Base-by-base conservation (phyloP, 202 grass and related monocot species). In the Bolboschoenoplectus hybrid region DNA sequence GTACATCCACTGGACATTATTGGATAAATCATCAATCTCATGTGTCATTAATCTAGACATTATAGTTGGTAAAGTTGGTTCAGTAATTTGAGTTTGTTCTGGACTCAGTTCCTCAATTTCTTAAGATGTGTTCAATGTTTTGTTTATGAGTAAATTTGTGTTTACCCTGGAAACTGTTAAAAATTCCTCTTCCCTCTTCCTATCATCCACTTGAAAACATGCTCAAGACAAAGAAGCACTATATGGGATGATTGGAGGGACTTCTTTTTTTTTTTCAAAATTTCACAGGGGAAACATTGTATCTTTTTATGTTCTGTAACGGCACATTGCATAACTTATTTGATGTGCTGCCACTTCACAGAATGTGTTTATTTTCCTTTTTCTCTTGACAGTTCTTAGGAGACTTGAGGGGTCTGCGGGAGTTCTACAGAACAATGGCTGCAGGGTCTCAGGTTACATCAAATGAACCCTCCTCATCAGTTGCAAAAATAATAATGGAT, bases 401-500 rank as follows among this genome's bases (percentile, higher is more conserved):
- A 68, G 95, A 96, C 80, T 87, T 98, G 89, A 94, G 92, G 88
- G 93, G 90, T 43, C 87, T 98, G 40, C 87, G 91, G 41, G 97
- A 98, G 86, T 96, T 93, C 11, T 98, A 98, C 86, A 83, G 86
- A 45, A 89, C 89, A 32, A 98, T 98, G 97, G 90, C 91, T 36
- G 83, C 87, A 34, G 97, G 97, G 1, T 98, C 90, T 56, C 84
- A 87, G 39, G 92, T 93, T 2, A 87, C 94, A 11, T 93, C 89
- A 20, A 94, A 92, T 9, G 92, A 96, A 56, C 93, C 93, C 82
- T 26, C 26, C 26, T 96, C 93, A 2, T 98, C 93, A 0, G 90
- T 95, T 82, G 85, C 91, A 6, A 98, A 98, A 86, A 92, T 96
- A 72, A 94, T 98, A 72, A 90, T 94, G 61, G 97, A 98, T 40